phyloP scores from a whole-genome alignment of 2,329 filamentous ascomycete species.

The Thielaviopsis euricoi region DNA sequence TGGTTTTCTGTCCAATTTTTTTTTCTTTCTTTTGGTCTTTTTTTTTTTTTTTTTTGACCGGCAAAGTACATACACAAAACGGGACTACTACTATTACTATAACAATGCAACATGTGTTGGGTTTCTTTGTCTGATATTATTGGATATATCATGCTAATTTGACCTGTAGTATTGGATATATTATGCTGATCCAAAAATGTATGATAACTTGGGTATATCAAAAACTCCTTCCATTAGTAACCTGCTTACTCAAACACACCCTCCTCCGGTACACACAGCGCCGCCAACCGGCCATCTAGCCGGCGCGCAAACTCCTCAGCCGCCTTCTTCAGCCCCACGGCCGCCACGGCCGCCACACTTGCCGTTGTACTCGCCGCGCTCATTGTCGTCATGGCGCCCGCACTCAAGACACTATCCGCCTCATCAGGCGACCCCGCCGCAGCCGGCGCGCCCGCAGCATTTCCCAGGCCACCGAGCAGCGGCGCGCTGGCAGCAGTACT shows the following conservation, averaged over 20 bases:
- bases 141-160: not conserved
- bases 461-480: constrained; percentile 17
- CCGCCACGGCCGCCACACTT: constrained; percentile 24
- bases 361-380: constrained; percentile 22
- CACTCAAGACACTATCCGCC: constrained; percentile 30
- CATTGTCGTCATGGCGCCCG: constrained; percentile 27
- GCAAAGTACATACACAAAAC: not conserved
- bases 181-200: not conserved
- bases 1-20: not conserved
- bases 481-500: constrained; percentile 14
- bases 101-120: not conserved
- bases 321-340: constrained; percentile 36
- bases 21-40: not conserved
- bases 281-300: constrained; percentile 43
- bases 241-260: constrained; percentile 21
- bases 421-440: constrained; percentile 24
- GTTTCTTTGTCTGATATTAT: not conserved
- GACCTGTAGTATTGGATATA: not conserved
- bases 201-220: too few relatives aligned
- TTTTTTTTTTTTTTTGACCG: not conserved
- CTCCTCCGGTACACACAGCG: constrained; percentile 36
- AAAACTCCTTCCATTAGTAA: too few relatives aligned
- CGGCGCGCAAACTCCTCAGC: constrained; percentile 42
- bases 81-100: not conserved
- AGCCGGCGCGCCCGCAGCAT: constrained; percentile 18